These are phyloP conservation scores for Dioscorea zingiberensis DNA, from an alignment of 106 monocot genomes.

Conservation along the genomic window DNA sequence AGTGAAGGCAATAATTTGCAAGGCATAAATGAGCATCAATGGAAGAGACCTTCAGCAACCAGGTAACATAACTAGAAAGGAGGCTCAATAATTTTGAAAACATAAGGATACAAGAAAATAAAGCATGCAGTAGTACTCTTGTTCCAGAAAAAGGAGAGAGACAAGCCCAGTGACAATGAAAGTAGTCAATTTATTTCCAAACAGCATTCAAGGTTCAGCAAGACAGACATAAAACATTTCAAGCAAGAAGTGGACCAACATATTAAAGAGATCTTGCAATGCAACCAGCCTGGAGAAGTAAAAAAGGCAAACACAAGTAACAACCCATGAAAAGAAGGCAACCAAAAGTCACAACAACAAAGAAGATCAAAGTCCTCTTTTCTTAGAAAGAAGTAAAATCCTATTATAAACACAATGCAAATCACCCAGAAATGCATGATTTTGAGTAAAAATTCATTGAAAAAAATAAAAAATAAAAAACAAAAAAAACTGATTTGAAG, in stretches of 20 bases:
- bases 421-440: too few relatives aligned
- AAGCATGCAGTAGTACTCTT: neutral
- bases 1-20: too few relatives aligned
- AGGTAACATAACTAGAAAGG: neutral
- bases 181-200: neutral
- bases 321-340: too few relatives aligned
- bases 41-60: neutral
- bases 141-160: neutral
- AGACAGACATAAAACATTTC: neutral
- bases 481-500: too few relatives aligned
- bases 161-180: neutral
- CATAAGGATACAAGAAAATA: neutral
- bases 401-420: too few relatives aligned
- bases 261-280: neutral
- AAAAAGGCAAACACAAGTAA: too few relatives aligned
- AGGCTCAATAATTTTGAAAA: neutral
- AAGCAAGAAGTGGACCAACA: neutral
- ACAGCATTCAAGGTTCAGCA: neutral
- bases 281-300: neutral
- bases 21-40: neutral
- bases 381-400: too few relatives aligned
- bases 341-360: too few relatives aligned
- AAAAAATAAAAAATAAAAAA: neutral
- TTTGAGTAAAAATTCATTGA: too few relatives aligned
- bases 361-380: too few relatives aligned